Evolutionary conservation across 306 rosid genomes (phyloP).

Genomic region (Leucaena leucocephala): DNA sequence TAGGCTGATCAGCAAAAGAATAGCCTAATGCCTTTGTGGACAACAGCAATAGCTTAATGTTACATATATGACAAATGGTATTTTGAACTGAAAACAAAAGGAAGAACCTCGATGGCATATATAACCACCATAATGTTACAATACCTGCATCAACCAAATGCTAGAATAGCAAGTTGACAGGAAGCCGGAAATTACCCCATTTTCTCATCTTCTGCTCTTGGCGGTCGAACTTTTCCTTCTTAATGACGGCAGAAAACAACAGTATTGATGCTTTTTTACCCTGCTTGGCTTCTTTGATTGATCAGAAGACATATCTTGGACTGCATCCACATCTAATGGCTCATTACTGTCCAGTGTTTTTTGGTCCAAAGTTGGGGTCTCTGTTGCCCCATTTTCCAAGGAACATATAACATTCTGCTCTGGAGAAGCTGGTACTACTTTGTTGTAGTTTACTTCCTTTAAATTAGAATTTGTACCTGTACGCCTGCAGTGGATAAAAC

Average conservation of each 20-base stretch:
- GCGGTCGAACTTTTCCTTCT: conserved; percentile 1
- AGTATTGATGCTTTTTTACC: conserved; percentile 36
- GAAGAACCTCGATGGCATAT: neutral
- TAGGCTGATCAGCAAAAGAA: conserved; percentile 4
- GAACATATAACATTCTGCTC: conserved; percentile 46
- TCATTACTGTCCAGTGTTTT: conserved; percentile 5
- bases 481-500: conserved; percentile 46
- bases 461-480: conserved; percentile 47
- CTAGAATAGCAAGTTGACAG: conserved; percentile 2
- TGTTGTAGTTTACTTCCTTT: conserved; percentile 65
- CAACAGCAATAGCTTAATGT: conserved; percentile 5
- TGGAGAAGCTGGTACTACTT: conserved; percentile 67
- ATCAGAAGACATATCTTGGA: conserved; percentile 32
- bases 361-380: conserved; percentile 32
- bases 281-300: conserved; percentile 32
- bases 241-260: conserved; percentile 48
- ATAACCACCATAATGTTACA: neutral
- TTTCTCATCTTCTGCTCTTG: neutral
- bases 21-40: neutral
- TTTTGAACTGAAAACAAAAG: neutral
- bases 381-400: conserved; percentile 28
- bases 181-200: neutral
- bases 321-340: conserved; percentile 20
- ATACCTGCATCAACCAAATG: neutral
- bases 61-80: conserved; percentile 20